Base-by-base conservation (phyloP, 2,329 filamentous ascomycete genomes). In the Hymenoscyphus repandus region DNA sequence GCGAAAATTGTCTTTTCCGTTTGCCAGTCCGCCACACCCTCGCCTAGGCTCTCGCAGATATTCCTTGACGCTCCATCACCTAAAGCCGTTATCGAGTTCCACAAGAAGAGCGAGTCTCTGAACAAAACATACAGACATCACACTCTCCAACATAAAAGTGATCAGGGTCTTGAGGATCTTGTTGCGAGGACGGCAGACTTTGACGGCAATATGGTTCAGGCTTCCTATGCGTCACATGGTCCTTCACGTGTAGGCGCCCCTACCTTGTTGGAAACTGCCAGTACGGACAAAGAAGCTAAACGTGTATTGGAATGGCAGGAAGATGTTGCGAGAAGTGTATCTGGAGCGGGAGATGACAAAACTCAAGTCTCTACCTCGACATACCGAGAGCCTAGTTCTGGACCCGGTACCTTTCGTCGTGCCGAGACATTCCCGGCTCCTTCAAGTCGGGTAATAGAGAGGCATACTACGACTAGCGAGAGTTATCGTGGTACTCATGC, bases 191-290 rank as follows among this genome's bases (percentile, higher is more conserved):
- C 90, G 37, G 77, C 82, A 53, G 90, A 95, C 68, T 77, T 88
- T 49, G 89, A 95, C 70, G 88, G 88, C 45, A 95, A 95, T 71
- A 86, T 79, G 60, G 83, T 95, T 65, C 88, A 93, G 64, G 86
- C 88, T 30, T 80, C 91, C 45, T 86, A 82, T 66, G 74, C 50
- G 18, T 47, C 48, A 32, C 46, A 46, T 36, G 50, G n/a, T n/a
- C 7, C 18, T n/a, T 2, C 33, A 10, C 15, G 20, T 15, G 18
- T 18, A 7, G 13, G 37, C 10, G n/a, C 30, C 11, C 15, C 49
- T 10, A 20, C 41, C 9, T 45, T 42, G 0, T 48, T 60, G 61
- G 37, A 67, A 67, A 61, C 54, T 7, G 55, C 59, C 1, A 49
- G 56, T 2, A 55, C 59, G 2, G 58, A 59, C 20, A 63, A 64